phyloP scores from a whole-genome alignment of 108 stramenopile genomes.

The Cylindrotheca fusiformis region DNA sequence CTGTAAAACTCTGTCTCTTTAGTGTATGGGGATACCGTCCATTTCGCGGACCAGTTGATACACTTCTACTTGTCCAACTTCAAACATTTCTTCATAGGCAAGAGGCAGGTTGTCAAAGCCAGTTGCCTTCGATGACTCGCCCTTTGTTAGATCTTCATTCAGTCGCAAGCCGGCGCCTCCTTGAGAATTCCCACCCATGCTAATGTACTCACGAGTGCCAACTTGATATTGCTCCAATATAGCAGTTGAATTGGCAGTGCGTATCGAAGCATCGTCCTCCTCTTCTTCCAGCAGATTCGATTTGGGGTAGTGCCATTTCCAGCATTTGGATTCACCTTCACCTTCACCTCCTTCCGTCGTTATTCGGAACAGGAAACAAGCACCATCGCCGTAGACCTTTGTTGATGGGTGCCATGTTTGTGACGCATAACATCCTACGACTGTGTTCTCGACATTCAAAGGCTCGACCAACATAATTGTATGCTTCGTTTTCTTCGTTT shows the following conservation, averaged over 20 bases:
- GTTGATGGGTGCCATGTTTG: slow-evolving; percentile 68
- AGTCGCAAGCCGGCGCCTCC: slow-evolving; percentile 70
- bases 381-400: slow-evolving; percentile 69
- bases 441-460: slow-evolving; percentile 22
- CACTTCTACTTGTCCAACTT: slow-evolving; percentile 76
- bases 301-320: slow-evolving; percentile 64
- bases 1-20: not conserved
- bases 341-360: not conserved
- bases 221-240: slow-evolving; percentile 78
- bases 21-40: slow-evolving; percentile 29
- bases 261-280: slow-evolving; percentile 7
- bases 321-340: slow-evolving; percentile 38
- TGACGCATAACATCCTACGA: slow-evolving; percentile 80
- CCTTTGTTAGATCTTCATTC: slow-evolving; percentile 77
- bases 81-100: slow-evolving; percentile 43
- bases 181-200: slow-evolving; percentile 74
- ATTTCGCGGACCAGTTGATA: slow-evolving; percentile 51
- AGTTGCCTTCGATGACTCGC: slow-evolving; percentile 53
- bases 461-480: slow-evolving; percentile 72
- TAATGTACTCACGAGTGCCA: slow-evolving; percentile 51
- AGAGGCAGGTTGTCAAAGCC: slow-evolving; percentile 82
- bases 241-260: slow-evolving; percentile 22
- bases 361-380: slow-evolving; percentile 79
- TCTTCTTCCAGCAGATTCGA: slow-evolving; percentile 21
- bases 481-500: slow-evolving; percentile 48